phyloP scores from a whole-genome alignment of 1,284 basidiomycete species.

The Irpex lacteus region DNA sequence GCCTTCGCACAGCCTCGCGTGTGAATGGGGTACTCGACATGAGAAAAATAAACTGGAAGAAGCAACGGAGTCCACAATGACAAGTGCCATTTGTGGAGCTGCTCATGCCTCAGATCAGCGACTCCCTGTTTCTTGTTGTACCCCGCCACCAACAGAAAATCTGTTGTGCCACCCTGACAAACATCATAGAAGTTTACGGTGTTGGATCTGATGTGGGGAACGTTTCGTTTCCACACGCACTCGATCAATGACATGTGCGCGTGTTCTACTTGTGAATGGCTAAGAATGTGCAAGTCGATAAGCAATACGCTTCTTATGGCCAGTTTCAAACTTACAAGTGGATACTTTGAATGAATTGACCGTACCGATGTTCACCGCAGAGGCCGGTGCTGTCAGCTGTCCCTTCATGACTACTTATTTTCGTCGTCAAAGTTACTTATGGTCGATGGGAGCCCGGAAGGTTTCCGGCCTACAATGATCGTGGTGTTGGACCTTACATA shows the following conservation, averaged over 20 bases:
- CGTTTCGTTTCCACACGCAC: background rate
- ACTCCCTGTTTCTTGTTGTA: background rate
- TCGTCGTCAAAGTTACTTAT: too few relatives aligned
- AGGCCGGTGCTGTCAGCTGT: too few relatives aligned
- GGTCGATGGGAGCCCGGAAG: too few relatives aligned
- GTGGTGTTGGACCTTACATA: background rate
- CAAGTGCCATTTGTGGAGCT: background rate
- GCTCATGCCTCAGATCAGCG: background rate
- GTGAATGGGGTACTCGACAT: background rate
- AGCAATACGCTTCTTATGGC: too few relatives aligned
- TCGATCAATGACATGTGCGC: background rate
- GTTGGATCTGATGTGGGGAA: background rate
- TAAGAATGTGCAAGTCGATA: too few relatives aligned
- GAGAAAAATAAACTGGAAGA: background rate
- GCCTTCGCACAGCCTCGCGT: background rate
- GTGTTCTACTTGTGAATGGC: too few relatives aligned
- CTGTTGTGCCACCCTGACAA: background rate
- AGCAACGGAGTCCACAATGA: background rate
- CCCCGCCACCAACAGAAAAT: slow-evolving; percentile 3
- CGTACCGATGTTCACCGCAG: too few relatives aligned
- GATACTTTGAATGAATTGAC: too few relatives aligned
- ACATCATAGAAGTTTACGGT: background rate
- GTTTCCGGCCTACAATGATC: too few relatives aligned
- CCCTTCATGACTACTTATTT: too few relatives aligned
- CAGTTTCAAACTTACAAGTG: too few relatives aligned